These are phyloP conservation scores for Aspergillus clavatus DNA, from an alignment of 2,329 filamentous ascomycete genomes.

Conservation along the genomic window DNA sequence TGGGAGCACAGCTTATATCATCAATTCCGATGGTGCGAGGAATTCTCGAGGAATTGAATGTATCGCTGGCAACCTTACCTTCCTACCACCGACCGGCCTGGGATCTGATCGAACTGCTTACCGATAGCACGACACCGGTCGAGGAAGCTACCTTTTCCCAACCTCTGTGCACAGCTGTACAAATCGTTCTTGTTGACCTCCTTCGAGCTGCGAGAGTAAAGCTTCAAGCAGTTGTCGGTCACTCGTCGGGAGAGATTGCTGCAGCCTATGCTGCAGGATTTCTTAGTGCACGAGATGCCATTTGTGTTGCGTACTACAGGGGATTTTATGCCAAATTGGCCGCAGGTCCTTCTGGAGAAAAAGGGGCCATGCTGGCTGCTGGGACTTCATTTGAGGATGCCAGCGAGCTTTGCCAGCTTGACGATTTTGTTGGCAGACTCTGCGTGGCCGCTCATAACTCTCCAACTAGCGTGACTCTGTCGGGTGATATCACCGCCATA, in stretches of 20 bases:
- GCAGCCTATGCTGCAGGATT: conserved; percentile 49
- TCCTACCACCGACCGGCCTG: conserved; percentile 18
- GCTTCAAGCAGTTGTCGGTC: conserved; percentile 41
- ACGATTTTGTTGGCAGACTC: conserved; percentile 13
- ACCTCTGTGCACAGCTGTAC: conserved; percentile 23
- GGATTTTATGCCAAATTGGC: conserved; percentile 24
- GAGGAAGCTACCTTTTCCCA: conserved; percentile 23
- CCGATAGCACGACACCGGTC: conserved; percentile 15
- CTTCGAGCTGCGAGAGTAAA: conserved; percentile 28
- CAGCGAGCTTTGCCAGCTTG: conserved; percentile 8
- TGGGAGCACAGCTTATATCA: conserved; percentile 5
- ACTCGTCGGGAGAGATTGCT: conserved; percentile 50
- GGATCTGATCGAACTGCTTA: conserved; percentile 17
- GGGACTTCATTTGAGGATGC: conserved; percentile 25
- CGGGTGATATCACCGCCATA: conserved; percentile 34
- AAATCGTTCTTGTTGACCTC: conserved; percentile 25
- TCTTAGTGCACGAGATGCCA: conserved; percentile 40
- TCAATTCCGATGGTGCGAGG: conserved; percentile 6
- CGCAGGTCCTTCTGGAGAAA: conserved; percentile 1
- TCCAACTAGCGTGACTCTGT: conserved; percentile 36
- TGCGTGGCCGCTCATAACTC: conserved; percentile 33
- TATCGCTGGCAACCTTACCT: conserved; percentile 14
- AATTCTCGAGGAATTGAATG: conserved; percentile 15
- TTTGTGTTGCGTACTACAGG: conserved; percentile 45
- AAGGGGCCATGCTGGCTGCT: conserved; percentile 32